Percentiles rank a stretch among this genome's conserved stretches.
phyloP scores from a whole-genome alignment of 1,284 basidiomycete species.

The Meripilus lineatus region DNA sequence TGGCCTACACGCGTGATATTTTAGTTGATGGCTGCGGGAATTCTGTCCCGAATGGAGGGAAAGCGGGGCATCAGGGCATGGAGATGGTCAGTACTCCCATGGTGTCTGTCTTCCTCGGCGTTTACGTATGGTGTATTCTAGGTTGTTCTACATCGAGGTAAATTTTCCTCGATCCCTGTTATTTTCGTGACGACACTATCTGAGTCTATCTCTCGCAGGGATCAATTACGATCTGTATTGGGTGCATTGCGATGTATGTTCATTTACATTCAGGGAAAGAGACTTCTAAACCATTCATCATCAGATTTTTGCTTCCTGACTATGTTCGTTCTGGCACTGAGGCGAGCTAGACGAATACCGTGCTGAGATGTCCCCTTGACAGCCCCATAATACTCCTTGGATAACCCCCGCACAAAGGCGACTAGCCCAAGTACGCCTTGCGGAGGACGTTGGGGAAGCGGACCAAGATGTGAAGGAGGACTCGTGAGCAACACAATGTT shows the following conservation, averaged over 20 bases:
- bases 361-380: not conserved
- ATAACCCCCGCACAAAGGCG: slow-evolving; percentile 51
- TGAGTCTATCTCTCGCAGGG: slow-evolving; percentile 35
- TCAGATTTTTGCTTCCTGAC: slow-evolving; percentile 19
- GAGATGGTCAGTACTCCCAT: slow-evolving; percentile 47
- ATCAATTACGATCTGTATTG: slow-evolving; percentile 49
- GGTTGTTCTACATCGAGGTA: slow-evolving; percentile 63
- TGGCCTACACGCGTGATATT: not conserved
- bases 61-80: slow-evolving; percentile 64
- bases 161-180: slow-evolving; percentile 7
- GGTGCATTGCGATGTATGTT: slow-evolving; percentile 50
- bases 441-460: slow-evolving; percentile 73
- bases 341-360: not conserved
- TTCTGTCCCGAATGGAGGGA: slow-evolving; percentile 67
- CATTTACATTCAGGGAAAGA: not conserved
- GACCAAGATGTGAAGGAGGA: slow-evolving; percentile 52
- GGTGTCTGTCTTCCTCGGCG: not conserved
- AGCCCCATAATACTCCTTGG: slow-evolving; percentile 68
- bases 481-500: slow-evolving; percentile 36
- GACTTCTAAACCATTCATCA: not conserved
- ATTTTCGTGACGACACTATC: not conserved
- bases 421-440: slow-evolving; percentile 66
- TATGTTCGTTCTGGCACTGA: slow-evolving; percentile 17
- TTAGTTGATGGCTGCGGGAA: slow-evolving; percentile 65
- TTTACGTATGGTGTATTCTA: slow-evolving; percentile 17